Base-by-base conservation (phyloP, 2,329 filamentous ascomycete species). In the Hypoxylon sp. region DNA sequence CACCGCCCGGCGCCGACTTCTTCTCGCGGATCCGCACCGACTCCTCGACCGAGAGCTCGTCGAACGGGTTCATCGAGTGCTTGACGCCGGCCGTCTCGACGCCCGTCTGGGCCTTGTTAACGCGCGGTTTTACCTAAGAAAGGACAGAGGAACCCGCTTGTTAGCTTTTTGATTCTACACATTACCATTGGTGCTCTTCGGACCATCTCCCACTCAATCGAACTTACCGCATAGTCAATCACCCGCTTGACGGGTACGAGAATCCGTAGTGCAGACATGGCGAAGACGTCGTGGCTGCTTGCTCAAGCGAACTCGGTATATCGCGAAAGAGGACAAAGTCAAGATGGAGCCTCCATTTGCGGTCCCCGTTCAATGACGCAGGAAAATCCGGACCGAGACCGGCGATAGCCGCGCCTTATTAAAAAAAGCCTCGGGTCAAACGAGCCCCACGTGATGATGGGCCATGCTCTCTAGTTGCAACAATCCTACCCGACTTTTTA, bases 11-110 rank as follows among this genome's bases (percentile, higher is more conserved):
- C 17, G 88, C 87, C 58, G 81, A 79, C 79, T 92, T 91, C 83
- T 92, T 91, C 79, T 98, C 94, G 79, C 95, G 94, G 76, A 99
- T 91, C 41, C 92, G 93, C 53, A 97, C 92, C 53, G 94, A 92
- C 83, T 98, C 95, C 82, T 99, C 95, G 79, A 99, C 89, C 44
- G 93, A 96, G 75, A 99, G 91, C 80, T 99, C 95, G 84, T 99
- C 95, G 81, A 99, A 99, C 19, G 95, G 95, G 85, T 98, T 99
- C 88, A 99, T 94, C 77, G 90, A 94, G 86, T 98, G 94, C 82
- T 98, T 98, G 75, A 98, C 93, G 71, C 92, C 92, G 68, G 90
- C 85, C 57, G 92, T 97, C 81, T 97, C 94, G 80, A 99, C 91
- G 76, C 89, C 94, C 65, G 94, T 97, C 80, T 87, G 85, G 73